Percentiles rank a stretch among this genome's conserved stretches.
phyloP scores from a whole-genome alignment of 805 yeast genomes.

The Nakazawaea peltata region DNA sequence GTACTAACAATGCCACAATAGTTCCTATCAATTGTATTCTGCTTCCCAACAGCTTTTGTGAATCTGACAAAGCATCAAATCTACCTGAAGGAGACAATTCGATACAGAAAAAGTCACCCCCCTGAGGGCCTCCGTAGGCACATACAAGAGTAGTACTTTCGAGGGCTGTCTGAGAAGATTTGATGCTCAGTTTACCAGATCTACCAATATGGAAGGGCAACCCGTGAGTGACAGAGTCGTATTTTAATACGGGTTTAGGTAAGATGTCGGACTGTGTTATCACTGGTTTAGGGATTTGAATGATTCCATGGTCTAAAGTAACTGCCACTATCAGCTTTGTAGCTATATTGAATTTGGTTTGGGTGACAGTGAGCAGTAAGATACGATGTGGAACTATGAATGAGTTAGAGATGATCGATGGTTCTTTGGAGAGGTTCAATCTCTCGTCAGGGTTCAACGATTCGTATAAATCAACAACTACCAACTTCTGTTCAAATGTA shows the following conservation, averaged over 20 bases:
- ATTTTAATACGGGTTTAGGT: constrained; percentile 55
- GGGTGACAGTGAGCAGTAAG: constrained; percentile 40
- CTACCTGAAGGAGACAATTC: constrained; percentile 73
- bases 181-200: constrained; percentile 27
- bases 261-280: constrained; percentile 59
- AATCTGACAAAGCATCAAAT: constrained; percentile 74
- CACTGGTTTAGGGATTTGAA: constrained; percentile 61
- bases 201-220: constrained; percentile 8
- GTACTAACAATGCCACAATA: constrained; percentile 39
- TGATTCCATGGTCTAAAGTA: constrained; percentile 52
- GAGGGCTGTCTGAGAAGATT: constrained; percentile 45
- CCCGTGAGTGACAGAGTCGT: constrained; percentile 20
- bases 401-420: constrained; percentile 44
- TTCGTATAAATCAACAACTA: constrained; percentile 75
- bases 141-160: constrained; percentile 80
- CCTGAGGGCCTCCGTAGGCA: no score
- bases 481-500: constrained; percentile 43
- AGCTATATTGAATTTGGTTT: constrained; percentile 60
- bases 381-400: constrained; percentile 59
- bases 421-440: constrained; percentile 17
- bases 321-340: constrained; percentile 55
- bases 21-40: constrained; percentile 58
- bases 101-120: constrained; percentile 72
- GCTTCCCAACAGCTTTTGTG: no score
- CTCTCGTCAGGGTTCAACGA: constrained; percentile 43